Evolutionary conservation across 371 early-diverging fungal genomes (phyloP).

Genomic region (Dinochytrium kinnereticum): DNA sequence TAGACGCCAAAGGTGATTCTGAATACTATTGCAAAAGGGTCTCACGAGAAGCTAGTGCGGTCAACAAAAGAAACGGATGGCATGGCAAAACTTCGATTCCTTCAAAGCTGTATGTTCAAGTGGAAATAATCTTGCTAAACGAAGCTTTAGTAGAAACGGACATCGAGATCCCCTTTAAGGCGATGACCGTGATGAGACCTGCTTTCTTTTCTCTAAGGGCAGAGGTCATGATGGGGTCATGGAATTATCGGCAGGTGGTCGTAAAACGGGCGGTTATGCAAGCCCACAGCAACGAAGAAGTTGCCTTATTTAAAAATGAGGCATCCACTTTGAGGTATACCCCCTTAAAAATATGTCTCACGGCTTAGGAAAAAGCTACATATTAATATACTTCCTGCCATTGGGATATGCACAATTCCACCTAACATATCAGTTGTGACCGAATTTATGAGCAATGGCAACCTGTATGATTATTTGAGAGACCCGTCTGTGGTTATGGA

Average conservation of each 20-base stretch:
- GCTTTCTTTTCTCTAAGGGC: conserved; percentile 3
- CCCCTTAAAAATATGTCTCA: neutral
- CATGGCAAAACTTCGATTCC: conserved; percentile 7
- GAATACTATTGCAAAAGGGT: neutral
- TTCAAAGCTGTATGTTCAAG: neutral
- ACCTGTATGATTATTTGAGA: conserved; percentile 33
- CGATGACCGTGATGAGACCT: conserved; percentile 36
- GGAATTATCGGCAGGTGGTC: conserved; percentile 11
- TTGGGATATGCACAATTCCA: conserved; percentile 39
- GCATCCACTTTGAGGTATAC: conserved; percentile 24
- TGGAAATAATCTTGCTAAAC: neutral
- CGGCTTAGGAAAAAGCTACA: conserved; percentile 35
- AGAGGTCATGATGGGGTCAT: conserved; percentile 27
- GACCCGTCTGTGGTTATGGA: conserved; percentile 44
- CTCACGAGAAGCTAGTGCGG: neutral
- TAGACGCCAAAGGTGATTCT: neutral
- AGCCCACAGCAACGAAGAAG: neutral
- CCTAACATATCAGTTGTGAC: conserved; percentile 45
- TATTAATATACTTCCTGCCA: conserved; percentile 31
- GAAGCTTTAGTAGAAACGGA: conserved; percentile 4
- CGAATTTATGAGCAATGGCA: conserved; percentile 33
- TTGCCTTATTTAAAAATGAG: conserved; percentile 20
- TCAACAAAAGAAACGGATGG: neutral
- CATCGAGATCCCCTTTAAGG: conserved; percentile 30
- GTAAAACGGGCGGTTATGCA: conserved; percentile 5